phyloP scores from a whole-genome alignment of 805 yeast genomes.

The Yamadazyma tumulicola region DNA sequence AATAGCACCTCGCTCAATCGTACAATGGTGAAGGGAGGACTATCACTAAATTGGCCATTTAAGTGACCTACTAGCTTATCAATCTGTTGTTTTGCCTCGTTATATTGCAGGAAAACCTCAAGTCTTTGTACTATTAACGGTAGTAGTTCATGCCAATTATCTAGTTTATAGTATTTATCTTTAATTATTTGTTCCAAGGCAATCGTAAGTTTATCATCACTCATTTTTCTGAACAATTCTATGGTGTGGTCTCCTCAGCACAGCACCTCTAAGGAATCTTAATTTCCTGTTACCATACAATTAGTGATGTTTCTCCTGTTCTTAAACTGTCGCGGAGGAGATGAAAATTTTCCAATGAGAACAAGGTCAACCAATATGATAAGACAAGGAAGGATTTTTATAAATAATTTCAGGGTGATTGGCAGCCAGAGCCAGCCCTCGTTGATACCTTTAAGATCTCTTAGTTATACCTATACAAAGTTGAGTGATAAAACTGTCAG shows the following conservation, averaged over 20 bases:
- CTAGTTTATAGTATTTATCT: constrained; percentile 1
- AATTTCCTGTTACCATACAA: background rate
- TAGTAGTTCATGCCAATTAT: background rate
- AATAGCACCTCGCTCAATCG: constrained; percentile 45
- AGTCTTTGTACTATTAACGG: background rate
- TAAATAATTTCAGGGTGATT: no score
- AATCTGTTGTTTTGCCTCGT: background rate
- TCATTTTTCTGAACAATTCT: no score
- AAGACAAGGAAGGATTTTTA: no score
- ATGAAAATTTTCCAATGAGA: constrained; percentile 1
- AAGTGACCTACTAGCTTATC: constrained; percentile 33
- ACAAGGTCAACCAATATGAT: no score
- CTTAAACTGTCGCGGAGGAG: background rate
- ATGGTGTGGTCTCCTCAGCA: no score
- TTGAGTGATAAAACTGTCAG: no score
- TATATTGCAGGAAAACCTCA: background rate
- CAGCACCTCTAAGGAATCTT: no score
- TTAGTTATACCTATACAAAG: no score
- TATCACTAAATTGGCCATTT: constrained; percentile 16
- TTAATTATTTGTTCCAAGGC: background rate
- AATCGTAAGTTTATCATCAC: background rate
- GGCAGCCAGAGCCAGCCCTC: no score
- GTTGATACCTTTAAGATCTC: no score
- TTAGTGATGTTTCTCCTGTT: background rate
- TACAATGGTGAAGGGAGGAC: constrained; percentile 47